Base-by-base conservation (phyloP, 257 asterid species). In the Linaria vulgaris region DNA sequence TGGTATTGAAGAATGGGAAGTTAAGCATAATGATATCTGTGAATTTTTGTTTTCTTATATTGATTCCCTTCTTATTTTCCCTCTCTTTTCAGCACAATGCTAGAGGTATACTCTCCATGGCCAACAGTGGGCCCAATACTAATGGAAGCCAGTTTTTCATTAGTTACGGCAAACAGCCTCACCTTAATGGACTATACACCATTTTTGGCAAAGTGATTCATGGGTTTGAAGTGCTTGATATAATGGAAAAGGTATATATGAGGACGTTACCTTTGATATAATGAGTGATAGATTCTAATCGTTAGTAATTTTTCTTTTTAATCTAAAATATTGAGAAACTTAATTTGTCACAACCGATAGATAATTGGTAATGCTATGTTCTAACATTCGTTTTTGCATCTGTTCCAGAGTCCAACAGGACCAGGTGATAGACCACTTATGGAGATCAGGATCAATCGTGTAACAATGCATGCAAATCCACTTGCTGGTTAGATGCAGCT, bases 81-180 rank as follows among this genome's bases (percentile, higher is more conserved):
- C 38, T 68, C 70, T 37, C 25, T 30, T 39, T 66, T 30, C 96
- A 94, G 97, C 99, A 90, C 79, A 90, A 87, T 85, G 95, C 99
- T 31, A 82, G 99, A 81, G 99, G 99, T 65, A 94, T 87, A 4
- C 47, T 94, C 60, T 77, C 97, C 69, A 87, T 94, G 97, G 97
- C 97, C 45, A 94, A 94, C 68, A 85, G 96, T 63, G 99, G 99
- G 22, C 84, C 97, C 52, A 90, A 94, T 66, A 90, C 99, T 25
- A 94, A 94, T 38, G 99, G 99, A 70, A 94, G 97, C 72, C 99
- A 94, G 83, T 94, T 94, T 76, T 94, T 90, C 83, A 72, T 90
- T 41, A 61, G 79, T 38, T 90, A 90, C 54, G 97, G 67, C 47
- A 94, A 90, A 67, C 95, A 82, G 52, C 99, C 99, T 64, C 99